A percentile compares a stretch with the other conserved stretches of the same genome.
Conservation (phyloP, 2,329 filamentous ascomycete species). For the Verticillium klebahnii region DNA sequence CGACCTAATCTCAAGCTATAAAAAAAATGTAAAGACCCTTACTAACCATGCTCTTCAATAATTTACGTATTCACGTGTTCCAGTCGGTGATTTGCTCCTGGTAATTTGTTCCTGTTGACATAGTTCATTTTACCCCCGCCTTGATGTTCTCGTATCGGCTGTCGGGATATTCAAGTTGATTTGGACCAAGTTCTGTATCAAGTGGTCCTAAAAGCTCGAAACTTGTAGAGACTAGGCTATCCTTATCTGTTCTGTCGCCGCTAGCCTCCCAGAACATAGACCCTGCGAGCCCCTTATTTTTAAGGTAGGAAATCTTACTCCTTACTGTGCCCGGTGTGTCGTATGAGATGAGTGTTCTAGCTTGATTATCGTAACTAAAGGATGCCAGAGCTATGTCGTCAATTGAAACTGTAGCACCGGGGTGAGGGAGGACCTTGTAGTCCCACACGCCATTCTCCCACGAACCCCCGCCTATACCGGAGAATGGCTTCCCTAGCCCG, state of each 20-base stretch:
- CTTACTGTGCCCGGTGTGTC: conserved; percentile 64
- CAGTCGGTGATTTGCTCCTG: no score
- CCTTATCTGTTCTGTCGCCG: conserved; percentile 61
- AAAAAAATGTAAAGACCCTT: no score
- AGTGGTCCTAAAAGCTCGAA: conserved; percentile 33
- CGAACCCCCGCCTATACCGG: conserved; percentile 69
- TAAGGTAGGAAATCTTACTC: conserved; percentile 69
- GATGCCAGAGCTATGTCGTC: conserved; percentile 64
- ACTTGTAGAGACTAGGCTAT: conserved; percentile 60
- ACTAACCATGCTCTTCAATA: no score
- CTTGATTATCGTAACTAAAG: conserved; percentile 67
- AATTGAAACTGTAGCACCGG: conserved; percentile 57
- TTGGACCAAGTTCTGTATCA: conserved; percentile 39
- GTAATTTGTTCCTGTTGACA: no score
- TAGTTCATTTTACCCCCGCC: conserved; percentile 17
- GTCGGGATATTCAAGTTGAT: conserved; percentile 46
- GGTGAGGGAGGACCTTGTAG: conserved; percentile 76
- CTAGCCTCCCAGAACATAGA: conserved; percentile 97
- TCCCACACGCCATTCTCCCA: conserved; percentile 88
- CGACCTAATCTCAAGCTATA: no score
- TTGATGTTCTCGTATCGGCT: conserved; percentile 53
- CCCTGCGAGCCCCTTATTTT: conserved; percentile 66
- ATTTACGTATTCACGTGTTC: no score
- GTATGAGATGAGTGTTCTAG: conserved; percentile 71
- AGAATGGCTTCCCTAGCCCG: conserved; percentile 65